Evolutionary conservation across 2,329 filamentous ascomycete species (phyloP).

Genomic region (Colletotrichum sp.): DNA sequence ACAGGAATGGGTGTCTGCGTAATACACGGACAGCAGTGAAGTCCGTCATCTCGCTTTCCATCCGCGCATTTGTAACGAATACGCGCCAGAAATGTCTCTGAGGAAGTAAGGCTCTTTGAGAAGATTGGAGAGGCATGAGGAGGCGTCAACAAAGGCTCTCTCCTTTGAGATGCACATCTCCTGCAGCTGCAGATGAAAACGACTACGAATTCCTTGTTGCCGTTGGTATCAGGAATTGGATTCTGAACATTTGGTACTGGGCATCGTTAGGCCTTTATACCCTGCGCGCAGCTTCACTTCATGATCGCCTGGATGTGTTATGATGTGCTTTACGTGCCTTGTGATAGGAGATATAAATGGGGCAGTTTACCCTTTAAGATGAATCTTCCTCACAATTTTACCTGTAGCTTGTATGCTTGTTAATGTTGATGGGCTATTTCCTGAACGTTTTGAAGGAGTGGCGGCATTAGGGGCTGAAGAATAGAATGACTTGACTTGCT

Average conservation of each 20-base stretch:
- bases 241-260: neutral
- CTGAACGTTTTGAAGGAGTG: neutral
- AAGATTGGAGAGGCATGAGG: neutral
- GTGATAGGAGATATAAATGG: neutral
- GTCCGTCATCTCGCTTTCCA: neutral
- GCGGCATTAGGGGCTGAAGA: neutral
- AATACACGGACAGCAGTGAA: neutral
- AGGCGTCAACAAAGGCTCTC: neutral
- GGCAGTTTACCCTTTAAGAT: neutral
- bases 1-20: neutral
- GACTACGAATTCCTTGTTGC: neutral
- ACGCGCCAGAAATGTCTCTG: neutral
- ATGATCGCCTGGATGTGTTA: neutral
- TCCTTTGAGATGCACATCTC: neutral
- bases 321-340: neutral
- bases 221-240: neutral
- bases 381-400: neutral
- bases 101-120: neutral
- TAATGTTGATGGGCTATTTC: neutral
- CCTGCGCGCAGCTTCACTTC: neutral
- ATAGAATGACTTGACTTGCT: neutral
- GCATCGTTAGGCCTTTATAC: neutral
- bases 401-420: rapidly evolving
- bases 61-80: neutral
- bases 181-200: too few species aligned